phyloP scores from a whole-genome alignment of 2,329 filamentous ascomycete species.

The Paecilomyces niveus region DNA sequence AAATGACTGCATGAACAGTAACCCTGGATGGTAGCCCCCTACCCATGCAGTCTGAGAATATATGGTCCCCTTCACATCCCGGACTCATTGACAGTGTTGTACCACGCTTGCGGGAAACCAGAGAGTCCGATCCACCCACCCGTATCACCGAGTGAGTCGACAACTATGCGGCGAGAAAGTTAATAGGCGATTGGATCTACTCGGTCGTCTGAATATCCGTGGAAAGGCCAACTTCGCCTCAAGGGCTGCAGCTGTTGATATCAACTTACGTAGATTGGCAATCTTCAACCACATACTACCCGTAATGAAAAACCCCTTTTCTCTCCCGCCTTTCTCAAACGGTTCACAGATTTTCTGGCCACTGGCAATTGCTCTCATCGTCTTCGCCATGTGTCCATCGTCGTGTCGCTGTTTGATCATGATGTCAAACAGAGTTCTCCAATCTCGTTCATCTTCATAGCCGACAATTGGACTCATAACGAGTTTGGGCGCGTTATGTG shows the following conservation, averaged over 20 bases:
- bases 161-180: background rate
- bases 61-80: background rate
- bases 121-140: background rate
- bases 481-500: constrained; percentile 57
- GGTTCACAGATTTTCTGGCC: constrained; percentile 47
- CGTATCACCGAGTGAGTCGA: background rate
- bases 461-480: constrained; percentile 50
- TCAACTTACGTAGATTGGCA: constrained; percentile 36
- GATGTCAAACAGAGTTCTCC: constrained; percentile 39
- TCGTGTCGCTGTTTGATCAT: constrained; percentile 48
- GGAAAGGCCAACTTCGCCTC: background rate
- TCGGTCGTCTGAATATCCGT: background rate
- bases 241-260: background rate
- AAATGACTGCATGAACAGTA: background rate
- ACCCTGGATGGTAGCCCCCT: background rate
- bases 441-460: constrained; percentile 51
- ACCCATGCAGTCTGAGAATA: background rate
- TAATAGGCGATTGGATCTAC: background rate
- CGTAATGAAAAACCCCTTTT: constrained; percentile 27
- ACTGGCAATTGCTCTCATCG: constrained; percentile 62
- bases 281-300: constrained; percentile 40
- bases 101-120: background rate
- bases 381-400: constrained; percentile 76
- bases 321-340: constrained; percentile 21
- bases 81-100: background rate